A percentile compares a stretch with the other conserved stretches of the same genome.
These are phyloP conservation scores for Diaporthe citriasiana DNA, from an alignment of 2,329 filamentous ascomycete species.

Conservation along the genomic window DNA sequence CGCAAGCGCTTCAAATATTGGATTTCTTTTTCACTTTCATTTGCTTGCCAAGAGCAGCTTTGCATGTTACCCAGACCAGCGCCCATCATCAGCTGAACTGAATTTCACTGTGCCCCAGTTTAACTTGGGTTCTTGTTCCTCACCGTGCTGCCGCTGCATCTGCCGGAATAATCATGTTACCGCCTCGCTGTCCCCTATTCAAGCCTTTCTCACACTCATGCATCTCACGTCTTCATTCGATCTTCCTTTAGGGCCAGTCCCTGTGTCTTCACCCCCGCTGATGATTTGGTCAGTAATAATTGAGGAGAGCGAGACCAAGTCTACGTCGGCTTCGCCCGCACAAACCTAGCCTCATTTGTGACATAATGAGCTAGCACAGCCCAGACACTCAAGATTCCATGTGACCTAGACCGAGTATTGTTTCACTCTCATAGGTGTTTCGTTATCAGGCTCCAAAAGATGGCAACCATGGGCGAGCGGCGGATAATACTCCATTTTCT, in stretches of 20 bases:
- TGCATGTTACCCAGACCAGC: not conserved
- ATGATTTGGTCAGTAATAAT: not conserved
- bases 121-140: not conserved
- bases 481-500: no score
- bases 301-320: not conserved
- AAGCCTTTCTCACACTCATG: not conserved
- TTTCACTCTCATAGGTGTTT: no score
- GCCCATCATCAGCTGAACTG: no score
- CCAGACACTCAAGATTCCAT: no score
- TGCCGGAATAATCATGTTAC: not conserved
- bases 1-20: not conserved
- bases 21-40: not conserved
- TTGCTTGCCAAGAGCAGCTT: not conserved
- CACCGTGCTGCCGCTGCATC: not conserved
- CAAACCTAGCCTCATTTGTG: not conserved
- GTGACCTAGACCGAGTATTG: no score
- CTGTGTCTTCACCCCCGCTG: no score
- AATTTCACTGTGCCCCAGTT: not conserved
- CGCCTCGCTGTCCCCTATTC: not conserved
- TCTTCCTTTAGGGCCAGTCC: no score
- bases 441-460: no score
- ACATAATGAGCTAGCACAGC: no score
- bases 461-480: no score
- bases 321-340: not conserved
- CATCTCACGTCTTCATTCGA: not conserved